Conservation (phyloP, 257 asterid genomes). For the Marsdenia floribunda region DNA sequence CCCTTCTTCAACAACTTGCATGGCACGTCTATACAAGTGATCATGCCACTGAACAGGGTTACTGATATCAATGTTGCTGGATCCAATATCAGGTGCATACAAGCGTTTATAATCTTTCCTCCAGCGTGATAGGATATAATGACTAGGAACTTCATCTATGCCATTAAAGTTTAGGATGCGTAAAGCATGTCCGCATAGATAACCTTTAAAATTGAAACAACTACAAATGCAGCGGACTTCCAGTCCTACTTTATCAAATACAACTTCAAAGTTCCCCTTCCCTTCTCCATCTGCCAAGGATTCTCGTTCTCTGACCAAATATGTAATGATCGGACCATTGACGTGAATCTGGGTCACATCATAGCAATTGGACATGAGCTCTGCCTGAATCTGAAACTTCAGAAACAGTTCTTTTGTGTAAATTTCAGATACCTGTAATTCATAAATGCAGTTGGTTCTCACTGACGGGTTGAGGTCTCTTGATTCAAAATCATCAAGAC, state of each 20-base stretch:
- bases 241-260: constrained; percentile 22
- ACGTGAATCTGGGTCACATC: constrained; percentile 26
- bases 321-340: constrained; percentile 26
- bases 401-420: constrained; percentile 32
- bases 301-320: constrained; percentile 26
- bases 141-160: constrained; percentile 31
- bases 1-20: constrained; percentile 39
- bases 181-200: constrained; percentile 34
- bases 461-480: constrained; percentile 13
- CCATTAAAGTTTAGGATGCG: constrained; percentile 24
- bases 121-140: constrained; percentile 32
- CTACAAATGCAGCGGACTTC: constrained; percentile 35
- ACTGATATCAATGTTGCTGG: constrained; percentile 21
- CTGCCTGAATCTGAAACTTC: constrained; percentile 27
- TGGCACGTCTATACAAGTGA: constrained; percentile 33
- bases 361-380: constrained; percentile 24
- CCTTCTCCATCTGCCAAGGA: constrained; percentile 13
- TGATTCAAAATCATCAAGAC: constrained; percentile 31
- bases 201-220: constrained; percentile 36
- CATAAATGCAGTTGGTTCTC: constrained; percentile 28
- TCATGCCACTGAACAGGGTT: constrained; percentile 34
- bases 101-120: constrained; percentile 34
- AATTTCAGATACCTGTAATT: constrained; percentile 28
- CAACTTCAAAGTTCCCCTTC: constrained; percentile 24
- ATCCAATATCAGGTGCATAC: constrained; percentile 26